phyloP scores from a whole-genome alignment of 2,329 filamentous ascomycete genomes.

The Pseudogymnoascus sp. region DNA sequence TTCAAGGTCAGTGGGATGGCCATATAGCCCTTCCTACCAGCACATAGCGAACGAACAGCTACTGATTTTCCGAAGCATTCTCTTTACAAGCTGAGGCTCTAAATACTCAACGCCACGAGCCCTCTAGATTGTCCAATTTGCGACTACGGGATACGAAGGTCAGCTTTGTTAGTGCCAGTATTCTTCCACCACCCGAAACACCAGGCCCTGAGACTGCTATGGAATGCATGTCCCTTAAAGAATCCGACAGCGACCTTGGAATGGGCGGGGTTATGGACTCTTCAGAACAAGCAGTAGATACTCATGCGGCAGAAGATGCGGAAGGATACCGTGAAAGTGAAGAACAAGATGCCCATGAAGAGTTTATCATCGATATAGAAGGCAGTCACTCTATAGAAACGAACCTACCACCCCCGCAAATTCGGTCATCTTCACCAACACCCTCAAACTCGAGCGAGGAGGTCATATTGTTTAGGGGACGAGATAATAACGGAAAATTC shows the following conservation, averaged over 20 bases:
- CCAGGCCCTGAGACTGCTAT: slow-evolving; percentile 24
- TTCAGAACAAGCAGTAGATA: neutral
- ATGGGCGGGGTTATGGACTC: neutral
- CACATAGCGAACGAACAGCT: neutral
- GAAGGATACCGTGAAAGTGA: neutral
- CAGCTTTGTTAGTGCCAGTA: slow-evolving; percentile 54
- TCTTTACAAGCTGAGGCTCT: slow-evolving; percentile 49
- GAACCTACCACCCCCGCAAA: slow-evolving; percentile 25
- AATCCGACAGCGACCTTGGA: neutral
- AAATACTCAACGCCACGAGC: slow-evolving; percentile 46
- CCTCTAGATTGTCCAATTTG: slow-evolving; percentile 38
- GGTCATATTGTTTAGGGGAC: slow-evolving; percentile 59
- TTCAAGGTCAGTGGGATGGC: neutral
- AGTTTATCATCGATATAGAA: slow-evolving; percentile 31
- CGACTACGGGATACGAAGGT: slow-evolving; percentile 50
- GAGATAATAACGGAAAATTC: slow-evolving; percentile 23
- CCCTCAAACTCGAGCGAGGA: slow-evolving; percentile 63
- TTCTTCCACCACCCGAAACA: slow-evolving; percentile 29
- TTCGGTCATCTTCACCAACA: slow-evolving; percentile 30
- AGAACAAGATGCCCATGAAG: neutral
- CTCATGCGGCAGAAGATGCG: neutral
- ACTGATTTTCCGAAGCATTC: slow-evolving; percentile 26
- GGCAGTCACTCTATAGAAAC: slow-evolving; percentile 26
- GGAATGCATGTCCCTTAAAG: slow-evolving; percentile 16
- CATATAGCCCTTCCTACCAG: neutral